A percentile compares a stretch with the other conserved stretches of the same genome.
Conservation (phyloP, 192 early-diverging fungal genomes). For the Backusella tarrabulga region DNA sequence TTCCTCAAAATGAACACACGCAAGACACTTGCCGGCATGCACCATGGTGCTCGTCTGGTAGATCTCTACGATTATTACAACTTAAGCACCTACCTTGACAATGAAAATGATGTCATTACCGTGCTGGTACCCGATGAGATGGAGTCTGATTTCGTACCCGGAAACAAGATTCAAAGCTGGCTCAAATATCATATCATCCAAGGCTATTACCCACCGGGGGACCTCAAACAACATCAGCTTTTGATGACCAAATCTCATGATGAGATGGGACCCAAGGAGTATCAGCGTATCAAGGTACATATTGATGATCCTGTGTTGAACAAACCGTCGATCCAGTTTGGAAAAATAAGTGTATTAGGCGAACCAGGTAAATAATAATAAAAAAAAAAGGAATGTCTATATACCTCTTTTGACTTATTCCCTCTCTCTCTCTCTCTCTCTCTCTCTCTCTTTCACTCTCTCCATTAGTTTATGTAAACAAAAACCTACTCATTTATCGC, state of each 20-base stretch:
- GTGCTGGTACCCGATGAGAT: slow-evolving; percentile 65
- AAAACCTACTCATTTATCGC: slow-evolving; percentile 60
- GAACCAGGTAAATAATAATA: slow-evolving; percentile 45
- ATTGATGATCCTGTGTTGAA: neutral
- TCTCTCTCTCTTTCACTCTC: too few relatives aligned
- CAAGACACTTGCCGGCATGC: slow-evolving; percentile 56
- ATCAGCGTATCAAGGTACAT: slow-evolving; percentile 52
- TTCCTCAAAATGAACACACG: slow-evolving; percentile 15
- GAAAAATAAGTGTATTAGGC: slow-evolving; percentile 44
- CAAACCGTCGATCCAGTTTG: slow-evolving; percentile 44
- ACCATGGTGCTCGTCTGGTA: slow-evolving; percentile 59
- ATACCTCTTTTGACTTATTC: too few relatives aligned
- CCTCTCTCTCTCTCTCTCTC: too few relatives aligned
- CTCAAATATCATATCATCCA: slow-evolving; percentile 68
- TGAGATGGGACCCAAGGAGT: slow-evolving; percentile 33
- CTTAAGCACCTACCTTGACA: slow-evolving; percentile 56
- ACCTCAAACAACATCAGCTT: slow-evolving; percentile 48
- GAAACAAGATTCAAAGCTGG: slow-evolving; percentile 41
- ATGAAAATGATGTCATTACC: slow-evolving; percentile 52
- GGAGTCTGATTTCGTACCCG: slow-evolving; percentile 8
- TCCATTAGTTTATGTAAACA: slow-evolving; percentile 46
- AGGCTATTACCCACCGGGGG: slow-evolving; percentile 40
- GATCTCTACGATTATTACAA: slow-evolving; percentile 50
- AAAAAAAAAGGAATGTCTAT: neutral
- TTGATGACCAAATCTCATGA: slow-evolving; percentile 54